These are phyloP conservation scores for Betula pendula DNA, from an alignment of 306 rosid genomes.

Conservation along the genomic window DNA sequence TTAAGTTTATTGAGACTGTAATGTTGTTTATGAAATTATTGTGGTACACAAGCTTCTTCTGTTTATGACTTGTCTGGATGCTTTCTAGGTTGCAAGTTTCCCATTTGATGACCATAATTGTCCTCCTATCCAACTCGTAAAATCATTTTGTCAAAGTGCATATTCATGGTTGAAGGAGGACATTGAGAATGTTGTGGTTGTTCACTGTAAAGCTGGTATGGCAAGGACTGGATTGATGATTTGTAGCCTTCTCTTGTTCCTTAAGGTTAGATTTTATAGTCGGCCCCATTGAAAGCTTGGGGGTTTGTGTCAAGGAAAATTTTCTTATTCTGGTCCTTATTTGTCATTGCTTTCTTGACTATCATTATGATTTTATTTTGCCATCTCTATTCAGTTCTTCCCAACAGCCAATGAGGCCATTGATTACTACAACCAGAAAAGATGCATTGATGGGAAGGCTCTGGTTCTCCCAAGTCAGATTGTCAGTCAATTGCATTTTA, in stretches of 20 bases:
- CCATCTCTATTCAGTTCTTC: slow-evolving; percentile 65
- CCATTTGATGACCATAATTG: slow-evolving; percentile 97
- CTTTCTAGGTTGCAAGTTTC: slow-evolving; percentile 82
- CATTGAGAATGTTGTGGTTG: slow-evolving; percentile 88
- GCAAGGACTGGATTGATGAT: slow-evolving; percentile 97
- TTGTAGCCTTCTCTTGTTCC: slow-evolving; percentile 85
- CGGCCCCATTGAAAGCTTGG: slow-evolving; percentile 17
- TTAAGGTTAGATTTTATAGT: slow-evolving; percentile 57
- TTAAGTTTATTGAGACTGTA: slow-evolving; percentile 3
- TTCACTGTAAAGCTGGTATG: slow-evolving; percentile 99
- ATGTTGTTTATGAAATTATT: slow-evolving; percentile 22
- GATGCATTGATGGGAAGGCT: slow-evolving; percentile 94
- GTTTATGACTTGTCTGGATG: slow-evolving; percentile 28
- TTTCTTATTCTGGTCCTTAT: slow-evolving; percentile 16
- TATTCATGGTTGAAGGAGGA: slow-evolving; percentile 93
- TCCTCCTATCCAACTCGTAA: slow-evolving; percentile 81
- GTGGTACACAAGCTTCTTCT: slow-evolving; percentile 28
- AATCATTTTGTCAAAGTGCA: slow-evolving; percentile 89
- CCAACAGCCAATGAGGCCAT: slow-evolving; percentile 83
- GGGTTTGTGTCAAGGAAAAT: neutral
- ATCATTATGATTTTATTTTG: slow-evolving; percentile 19
- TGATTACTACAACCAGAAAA: slow-evolving; percentile 76
- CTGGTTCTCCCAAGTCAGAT: slow-evolving; percentile 91
- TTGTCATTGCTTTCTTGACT: slow-evolving; percentile 7
- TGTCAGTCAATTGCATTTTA: slow-evolving; percentile 49